Evolutionary conservation across 257 asterid genomes (phyloP).

Genomic region (Solanum stenotomum): DNA sequence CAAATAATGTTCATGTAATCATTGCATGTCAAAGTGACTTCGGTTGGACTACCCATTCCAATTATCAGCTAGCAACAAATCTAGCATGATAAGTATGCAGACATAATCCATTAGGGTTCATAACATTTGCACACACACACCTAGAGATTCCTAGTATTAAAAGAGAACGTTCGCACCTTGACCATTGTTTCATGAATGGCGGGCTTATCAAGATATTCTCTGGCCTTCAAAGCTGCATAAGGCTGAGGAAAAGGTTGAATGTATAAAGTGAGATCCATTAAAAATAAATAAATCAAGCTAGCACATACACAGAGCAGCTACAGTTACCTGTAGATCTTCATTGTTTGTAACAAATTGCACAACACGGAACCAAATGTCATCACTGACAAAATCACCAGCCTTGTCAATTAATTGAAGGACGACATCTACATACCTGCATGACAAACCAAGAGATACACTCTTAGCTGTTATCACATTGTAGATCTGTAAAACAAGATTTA

Average conservation of each 20-base stretch:
- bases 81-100: not conserved
- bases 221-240: slow-evolving; percentile 87
- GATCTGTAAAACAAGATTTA: not conserved
- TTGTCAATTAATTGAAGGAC: slow-evolving; percentile 96
- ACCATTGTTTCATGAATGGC: slow-evolving; percentile 96
- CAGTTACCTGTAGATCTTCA: slow-evolving; percentile 83
- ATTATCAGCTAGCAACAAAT: not conserved
- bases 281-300: not conserved
- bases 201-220: slow-evolving; percentile 88
- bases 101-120: not conserved
- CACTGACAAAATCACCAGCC: slow-evolving; percentile 98
- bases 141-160: not conserved
- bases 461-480: not conserved
- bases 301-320: not conserved
- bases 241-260: slow-evolving; percentile 39
- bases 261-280: not conserved
- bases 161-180: slow-evolving; percentile 47
- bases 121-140: not conserved
- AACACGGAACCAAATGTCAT: slow-evolving; percentile 97
- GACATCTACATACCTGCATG: slow-evolving; percentile 88
- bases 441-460: not conserved
- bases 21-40: not conserved
- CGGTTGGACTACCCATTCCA: not conserved
- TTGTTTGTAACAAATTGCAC: slow-evolving; percentile 93
- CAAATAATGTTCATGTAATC: not conserved